Base-by-base conservation (phyloP, 768 basidiomycete genomes). In the Candolleomyces eurysporus region DNA sequence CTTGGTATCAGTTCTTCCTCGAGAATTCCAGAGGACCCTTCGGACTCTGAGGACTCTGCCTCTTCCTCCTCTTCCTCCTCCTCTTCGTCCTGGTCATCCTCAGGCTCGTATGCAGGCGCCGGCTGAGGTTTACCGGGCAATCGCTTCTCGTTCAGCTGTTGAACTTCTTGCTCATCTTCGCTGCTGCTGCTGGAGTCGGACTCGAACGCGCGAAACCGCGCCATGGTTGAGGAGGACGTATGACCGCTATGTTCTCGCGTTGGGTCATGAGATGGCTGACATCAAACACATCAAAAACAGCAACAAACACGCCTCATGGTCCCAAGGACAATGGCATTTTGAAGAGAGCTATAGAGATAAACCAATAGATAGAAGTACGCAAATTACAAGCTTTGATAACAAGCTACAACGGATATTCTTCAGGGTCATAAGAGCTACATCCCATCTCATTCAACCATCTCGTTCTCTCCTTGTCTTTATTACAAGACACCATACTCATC, bases 141-240 rank as follows among this genome's bases (percentile, higher is more conserved):
- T 36, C 32, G 53, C 32, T 55, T 22, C 6, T 67, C 73, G 60
- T 71, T 72, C 43, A 66, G 66, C 21, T 51, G 21, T 54, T 60
- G 50, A 19, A 57, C 36, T 48, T 60, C 19, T 46, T 62, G 58
- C 51, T 59, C 53, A n/a, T 75, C 74, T 39, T 78, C 78, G 57
- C 82, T 82, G 69, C 84, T 81, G 69, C 84, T 84, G 69, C 84
- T 81, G 66, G 83, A 82, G 68, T 86, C 87, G 72, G 82, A 85
- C 17, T 78, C 75, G 69, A 82, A 82, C 32, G 88, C 89, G 60
- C 83, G 82, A 76, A 90, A 91, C 57, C 88, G 86, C 61, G 87
- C 80, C 88, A 90, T 90, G 31, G 42, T 21, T 51, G 69, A 52
- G 51, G 53, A 40, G 17, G 32, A 52, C 9, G 42, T 26, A 13